Conservation (phyloP, 2,329 filamentous ascomycete genomes). For the Phyllosticta citrichinensis region DNA sequence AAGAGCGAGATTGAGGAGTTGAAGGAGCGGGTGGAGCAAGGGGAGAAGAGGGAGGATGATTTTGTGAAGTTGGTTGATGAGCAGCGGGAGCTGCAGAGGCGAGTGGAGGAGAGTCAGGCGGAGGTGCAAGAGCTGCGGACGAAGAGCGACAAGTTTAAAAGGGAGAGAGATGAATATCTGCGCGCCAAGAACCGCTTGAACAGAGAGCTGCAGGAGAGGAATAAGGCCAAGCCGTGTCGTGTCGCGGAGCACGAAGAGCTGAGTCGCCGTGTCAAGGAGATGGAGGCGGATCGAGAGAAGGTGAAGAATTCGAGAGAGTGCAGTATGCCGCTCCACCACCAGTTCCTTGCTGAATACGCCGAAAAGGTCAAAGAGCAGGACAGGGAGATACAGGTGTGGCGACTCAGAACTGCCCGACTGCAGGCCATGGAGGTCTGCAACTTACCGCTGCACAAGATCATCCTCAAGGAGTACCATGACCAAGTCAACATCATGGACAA, state of each 20-base stretch:
- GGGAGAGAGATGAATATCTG: too few species aligned
- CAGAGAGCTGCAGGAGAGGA: background rate
- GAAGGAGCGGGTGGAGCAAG: background rate
- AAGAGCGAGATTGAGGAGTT: slow-evolving; percentile 94
- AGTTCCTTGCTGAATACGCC: slow-evolving; percentile 59
- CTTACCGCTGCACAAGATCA: background rate
- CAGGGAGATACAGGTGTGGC: background rate
- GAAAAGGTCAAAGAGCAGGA: slow-evolving; percentile 3
- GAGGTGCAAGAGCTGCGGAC: background rate
- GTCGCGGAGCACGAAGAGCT: background rate
- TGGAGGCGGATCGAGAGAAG: background rate
- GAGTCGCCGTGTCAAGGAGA: background rate
- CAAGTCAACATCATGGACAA: background rate
- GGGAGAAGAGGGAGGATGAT: background rate
- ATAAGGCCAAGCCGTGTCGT: background rate
- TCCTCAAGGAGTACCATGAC: background rate
- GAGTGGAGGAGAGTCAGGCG: background rate
- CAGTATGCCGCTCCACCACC: background rate
- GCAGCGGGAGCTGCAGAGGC: background rate
- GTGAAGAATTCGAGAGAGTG: background rate
- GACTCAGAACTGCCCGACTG: background rate
- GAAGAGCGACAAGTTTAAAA: background rate
- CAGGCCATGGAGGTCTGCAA: background rate
- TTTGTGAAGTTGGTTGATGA: background rate
- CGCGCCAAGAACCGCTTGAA: background rate